These are phyloP conservation scores for Polychaeton citri DNA, from an alignment of 2,329 filamentous ascomycete genomes.

Conservation along the genomic window DNA sequence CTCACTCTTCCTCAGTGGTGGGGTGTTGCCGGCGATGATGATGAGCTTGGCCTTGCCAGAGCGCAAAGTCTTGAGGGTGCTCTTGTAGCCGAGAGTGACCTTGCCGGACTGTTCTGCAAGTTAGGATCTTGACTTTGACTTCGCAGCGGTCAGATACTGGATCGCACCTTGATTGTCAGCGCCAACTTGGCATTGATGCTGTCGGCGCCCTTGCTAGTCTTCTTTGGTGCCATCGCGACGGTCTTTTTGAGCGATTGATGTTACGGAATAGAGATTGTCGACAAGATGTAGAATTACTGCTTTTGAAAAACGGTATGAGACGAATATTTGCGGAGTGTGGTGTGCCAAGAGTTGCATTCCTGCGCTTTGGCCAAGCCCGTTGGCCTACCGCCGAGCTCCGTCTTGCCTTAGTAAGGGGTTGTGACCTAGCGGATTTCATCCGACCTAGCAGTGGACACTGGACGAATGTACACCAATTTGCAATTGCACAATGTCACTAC, in stretches of 20 bases:
- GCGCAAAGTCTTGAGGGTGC: slow-evolving; percentile 77
- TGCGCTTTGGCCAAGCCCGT: not conserved
- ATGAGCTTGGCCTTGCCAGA: slow-evolving; percentile 98
- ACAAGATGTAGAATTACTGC: too few relatives aligned
- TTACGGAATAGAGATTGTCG: too few relatives aligned
- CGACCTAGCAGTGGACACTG: too few relatives aligned
- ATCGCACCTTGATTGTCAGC: slow-evolving; percentile 23
- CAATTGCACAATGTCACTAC: too few relatives aligned
- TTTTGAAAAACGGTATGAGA: too few relatives aligned
- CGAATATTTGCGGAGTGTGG: not conserved
- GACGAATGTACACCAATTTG: too few relatives aligned
- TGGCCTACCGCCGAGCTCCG: too few relatives aligned
- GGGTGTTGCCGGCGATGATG: slow-evolving; percentile 90
- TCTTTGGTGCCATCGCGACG: slow-evolving; percentile 58
- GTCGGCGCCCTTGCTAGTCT: slow-evolving; percentile 76
- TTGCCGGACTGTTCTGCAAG: slow-evolving; percentile 25
- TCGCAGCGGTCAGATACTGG: not conserved
- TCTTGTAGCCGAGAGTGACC: slow-evolving; percentile 86
- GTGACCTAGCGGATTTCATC: too few relatives aligned
- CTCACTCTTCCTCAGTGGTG: slow-evolving; percentile 94
- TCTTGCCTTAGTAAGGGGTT: too few relatives aligned
- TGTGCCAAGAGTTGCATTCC: not conserved
- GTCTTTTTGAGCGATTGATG: slow-evolving; percentile 3
- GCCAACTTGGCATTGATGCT: slow-evolving; percentile 60
- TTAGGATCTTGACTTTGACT: slow-evolving; percentile 5